phyloP scores from a whole-genome alignment of 2,329 filamentous ascomycete species.

The Sporothrix brunneoviolacea region DNA sequence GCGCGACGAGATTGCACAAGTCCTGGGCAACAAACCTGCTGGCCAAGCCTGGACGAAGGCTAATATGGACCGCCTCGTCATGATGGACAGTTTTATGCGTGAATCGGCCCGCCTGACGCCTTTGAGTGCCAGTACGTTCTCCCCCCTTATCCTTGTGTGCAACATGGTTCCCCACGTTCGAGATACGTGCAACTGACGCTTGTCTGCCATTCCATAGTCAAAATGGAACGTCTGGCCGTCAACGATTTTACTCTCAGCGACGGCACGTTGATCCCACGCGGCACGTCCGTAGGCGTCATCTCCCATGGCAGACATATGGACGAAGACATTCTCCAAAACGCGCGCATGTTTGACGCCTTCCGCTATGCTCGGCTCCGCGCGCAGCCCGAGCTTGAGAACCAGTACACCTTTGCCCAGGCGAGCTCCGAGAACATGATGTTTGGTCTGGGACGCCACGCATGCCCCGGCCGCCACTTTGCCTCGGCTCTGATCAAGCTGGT shows the following conservation, averaged over 20 bases:
- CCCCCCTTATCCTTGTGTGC: too few species aligned
- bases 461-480: slow-evolving; percentile 35
- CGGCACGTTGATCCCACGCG: slow-evolving; percentile 42
- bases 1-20: slow-evolving; percentile 42
- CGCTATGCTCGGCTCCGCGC: slow-evolving; percentile 27
- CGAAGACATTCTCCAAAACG: slow-evolving; percentile 28
- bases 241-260: slow-evolving; percentile 46
- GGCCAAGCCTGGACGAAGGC: slow-evolving; percentile 24
- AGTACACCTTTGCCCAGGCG: slow-evolving; percentile 28
- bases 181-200: too few species aligned
- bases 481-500: slow-evolving; percentile 31
- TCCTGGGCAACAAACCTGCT: slow-evolving; percentile 27
- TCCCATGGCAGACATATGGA: slow-evolving; percentile 31
- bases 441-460: slow-evolving; percentile 34
- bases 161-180: background rate
- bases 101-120: slow-evolving; percentile 24
- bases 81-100: slow-evolving; percentile 27
- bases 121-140: slow-evolving; percentile 2
- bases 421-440: slow-evolving; percentile 29
- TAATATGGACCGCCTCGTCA: slow-evolving; percentile 27
- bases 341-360: slow-evolving; percentile 33
- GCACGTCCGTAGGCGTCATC: slow-evolving; percentile 36
- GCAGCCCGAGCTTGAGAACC: slow-evolving; percentile 10
- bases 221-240: slow-evolving; percentile 39
- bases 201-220: slow-evolving; percentile 22